phyloP scores from a whole-genome alignment of 805 yeast species.

The Teunomyces funiuensis region DNA sequence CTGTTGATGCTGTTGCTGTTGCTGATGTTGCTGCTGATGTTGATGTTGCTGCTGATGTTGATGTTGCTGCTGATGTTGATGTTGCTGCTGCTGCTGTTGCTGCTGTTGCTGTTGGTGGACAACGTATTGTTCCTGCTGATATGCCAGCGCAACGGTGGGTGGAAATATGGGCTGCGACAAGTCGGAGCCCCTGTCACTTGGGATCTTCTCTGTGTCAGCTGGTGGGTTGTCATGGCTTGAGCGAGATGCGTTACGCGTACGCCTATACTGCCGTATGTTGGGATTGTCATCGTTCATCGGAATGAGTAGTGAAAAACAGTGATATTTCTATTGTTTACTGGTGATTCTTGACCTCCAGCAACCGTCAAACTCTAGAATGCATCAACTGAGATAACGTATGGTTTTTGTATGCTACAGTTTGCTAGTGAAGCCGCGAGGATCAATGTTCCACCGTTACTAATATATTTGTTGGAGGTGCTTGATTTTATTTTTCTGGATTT shows the following conservation, averaged over 20 bases:
- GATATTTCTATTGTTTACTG: not conserved
- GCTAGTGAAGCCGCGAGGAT: not conserved
- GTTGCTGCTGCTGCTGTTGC: not conserved
- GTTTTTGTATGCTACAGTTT: slow-evolving; percentile 3
- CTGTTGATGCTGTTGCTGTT: not conserved
- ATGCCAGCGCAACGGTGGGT: not conserved
- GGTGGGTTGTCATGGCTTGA: not conserved
- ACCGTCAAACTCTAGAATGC: slow-evolving; percentile 2
- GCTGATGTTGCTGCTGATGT: not conserved
- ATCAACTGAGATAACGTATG: not conserved
- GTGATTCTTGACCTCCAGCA: slow-evolving; percentile 1
- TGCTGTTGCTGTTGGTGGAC: not conserved
- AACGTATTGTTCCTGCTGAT: too few species aligned
- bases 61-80: not conserved
- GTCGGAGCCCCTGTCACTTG: not conserved
- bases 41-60: not conserved
- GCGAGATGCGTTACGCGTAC: not conserved
- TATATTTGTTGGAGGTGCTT: slow-evolving; percentile 3
- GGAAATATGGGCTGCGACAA: not conserved
- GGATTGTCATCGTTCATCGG: slow-evolving; percentile 5
- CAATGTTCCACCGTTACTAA: slow-evolving; percentile 5
- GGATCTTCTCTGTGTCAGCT: not conserved
- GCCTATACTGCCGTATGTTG: slow-evolving; percentile 1
- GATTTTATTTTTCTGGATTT: slow-evolving; percentile 3
- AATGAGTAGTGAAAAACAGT: not conserved